phyloP scores from a whole-genome alignment of 768 basidiomycete species.

The Multifurca ochricompacta region DNA sequence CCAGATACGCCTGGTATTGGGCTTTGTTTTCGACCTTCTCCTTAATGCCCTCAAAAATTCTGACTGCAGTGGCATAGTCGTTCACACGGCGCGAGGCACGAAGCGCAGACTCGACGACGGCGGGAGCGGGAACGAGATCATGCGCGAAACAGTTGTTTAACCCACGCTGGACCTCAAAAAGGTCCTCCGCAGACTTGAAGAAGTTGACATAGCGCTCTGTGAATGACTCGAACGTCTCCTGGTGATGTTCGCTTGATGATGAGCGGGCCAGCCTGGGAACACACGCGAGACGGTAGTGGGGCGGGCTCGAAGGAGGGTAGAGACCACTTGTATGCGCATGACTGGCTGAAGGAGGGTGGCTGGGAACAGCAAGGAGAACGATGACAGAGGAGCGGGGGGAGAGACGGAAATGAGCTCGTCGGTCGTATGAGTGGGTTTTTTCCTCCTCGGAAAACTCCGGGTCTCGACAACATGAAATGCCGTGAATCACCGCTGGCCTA shows the following conservation, averaged over 20 bases:
- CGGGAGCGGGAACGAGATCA: slow-evolving; percentile 84
- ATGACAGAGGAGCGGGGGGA: not conserved
- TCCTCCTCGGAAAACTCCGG: slow-evolving; percentile 13
- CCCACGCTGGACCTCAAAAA: slow-evolving; percentile 98
- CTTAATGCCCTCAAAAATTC: slow-evolving; percentile 91
- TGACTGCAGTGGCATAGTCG: slow-evolving; percentile 94
- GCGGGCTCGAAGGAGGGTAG: slow-evolving; percentile 57
- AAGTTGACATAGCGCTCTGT: slow-evolving; percentile 90
- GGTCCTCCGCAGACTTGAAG: slow-evolving; percentile 87
- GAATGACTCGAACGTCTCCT: slow-evolving; percentile 93
- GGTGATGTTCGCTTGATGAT: slow-evolving; percentile 57
- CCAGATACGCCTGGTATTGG: slow-evolving; percentile 90
- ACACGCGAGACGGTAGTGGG: slow-evolving; percentile 37
- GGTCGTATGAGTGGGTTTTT: slow-evolving; percentile 13
- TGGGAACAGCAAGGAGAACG: slow-evolving; percentile 14
- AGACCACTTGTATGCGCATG: slow-evolving; percentile 54
- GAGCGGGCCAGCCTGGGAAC: slow-evolving; percentile 40
- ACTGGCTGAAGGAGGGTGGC: not conserved
- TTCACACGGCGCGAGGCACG: slow-evolving; percentile 86
- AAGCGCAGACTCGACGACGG: slow-evolving; percentile 81
- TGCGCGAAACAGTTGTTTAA: slow-evolving; percentile 99
- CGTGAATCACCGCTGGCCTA: not conserved
- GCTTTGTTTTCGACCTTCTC: slow-evolving; percentile 97
- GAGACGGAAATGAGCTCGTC: not conserved
- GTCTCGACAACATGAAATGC: no score